phyloP scores from a whole-genome alignment of 257 asterid genomes.

The Nicotiana knightiana region DNA sequence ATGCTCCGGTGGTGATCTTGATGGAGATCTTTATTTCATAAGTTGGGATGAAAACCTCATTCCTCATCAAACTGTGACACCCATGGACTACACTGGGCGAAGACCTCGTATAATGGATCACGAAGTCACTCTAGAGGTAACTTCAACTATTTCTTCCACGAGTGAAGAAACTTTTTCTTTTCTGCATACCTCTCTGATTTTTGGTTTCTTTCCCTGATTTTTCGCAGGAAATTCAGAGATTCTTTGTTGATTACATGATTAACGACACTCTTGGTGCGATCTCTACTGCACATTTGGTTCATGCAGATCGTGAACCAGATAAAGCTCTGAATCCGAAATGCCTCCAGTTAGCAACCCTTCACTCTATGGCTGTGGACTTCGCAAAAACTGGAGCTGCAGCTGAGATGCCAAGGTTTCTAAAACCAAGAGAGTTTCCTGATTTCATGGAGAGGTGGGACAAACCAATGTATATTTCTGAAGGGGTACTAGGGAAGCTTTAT shows the following conservation, averaged over 20 bases:
- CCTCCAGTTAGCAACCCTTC: slow-evolving; percentile 77
- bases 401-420: slow-evolving; percentile 73
- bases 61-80: slow-evolving; percentile 63
- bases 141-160: slow-evolving; percentile 6
- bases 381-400: slow-evolving; percentile 97
- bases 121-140: slow-evolving; percentile 75
- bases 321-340: slow-evolving; percentile 77
- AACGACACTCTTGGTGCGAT: slow-evolving; percentile 81
- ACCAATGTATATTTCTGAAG: slow-evolving; percentile 68
- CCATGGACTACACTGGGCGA: slow-evolving; percentile 93
- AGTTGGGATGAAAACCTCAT: slow-evolving; percentile 82
- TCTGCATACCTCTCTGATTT: not conserved
- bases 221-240: slow-evolving; percentile 79
- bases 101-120: slow-evolving; percentile 83
- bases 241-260: slow-evolving; percentile 85
- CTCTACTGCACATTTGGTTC: slow-evolving; percentile 84
- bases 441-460: slow-evolving; percentile 90
- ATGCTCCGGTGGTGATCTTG: slow-evolving; percentile 99
- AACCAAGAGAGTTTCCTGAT: slow-evolving; percentile 80
- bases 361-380: slow-evolving; percentile 96
- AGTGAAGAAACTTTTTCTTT: not conserved
- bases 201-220: not conserved
- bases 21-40: slow-evolving; percentile 82
- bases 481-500: slow-evolving; percentile 73
- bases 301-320: slow-evolving; percentile 78